phyloP scores from a whole-genome alignment of 2,329 filamentous ascomycete genomes.

The Hyphodiscus sp. region DNA sequence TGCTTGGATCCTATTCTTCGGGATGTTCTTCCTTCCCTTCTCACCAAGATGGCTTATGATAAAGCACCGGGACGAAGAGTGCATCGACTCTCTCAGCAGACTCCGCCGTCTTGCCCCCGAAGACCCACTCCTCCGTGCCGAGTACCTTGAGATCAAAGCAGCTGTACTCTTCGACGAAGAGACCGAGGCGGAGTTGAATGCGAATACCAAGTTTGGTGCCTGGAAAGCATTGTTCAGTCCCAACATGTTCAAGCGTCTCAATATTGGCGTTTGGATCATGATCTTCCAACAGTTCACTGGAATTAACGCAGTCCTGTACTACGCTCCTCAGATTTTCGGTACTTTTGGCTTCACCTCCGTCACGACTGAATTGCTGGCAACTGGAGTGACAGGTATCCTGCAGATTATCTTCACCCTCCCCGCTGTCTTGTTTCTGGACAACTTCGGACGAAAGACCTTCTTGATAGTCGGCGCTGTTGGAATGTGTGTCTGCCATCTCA shows the following conservation, averaged over 20 bases:
- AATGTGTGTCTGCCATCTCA: slow-evolving; percentile 60
- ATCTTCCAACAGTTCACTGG: slow-evolving; percentile 53
- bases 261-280: slow-evolving; percentile 45
- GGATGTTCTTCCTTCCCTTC: slow-evolving; percentile 42
- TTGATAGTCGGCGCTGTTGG: slow-evolving; percentile 58
- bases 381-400: slow-evolving; percentile 62
- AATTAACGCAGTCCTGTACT: slow-evolving; percentile 41
- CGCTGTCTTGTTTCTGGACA: slow-evolving; percentile 58
- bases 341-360: slow-evolving; percentile 36
- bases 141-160: slow-evolving; percentile 43
- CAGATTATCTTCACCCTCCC: slow-evolving; percentile 62
- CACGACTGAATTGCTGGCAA: slow-evolving; percentile 52
- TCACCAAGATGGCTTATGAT: slow-evolving; percentile 32
- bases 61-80: slow-evolving; percentile 41
- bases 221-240: slow-evolving; percentile 45
- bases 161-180: slow-evolving; percentile 28
- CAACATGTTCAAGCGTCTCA: slow-evolving; percentile 41
- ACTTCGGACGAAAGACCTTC: slow-evolving; percentile 55
- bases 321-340: slow-evolving; percentile 49
- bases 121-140: slow-evolving; percentile 44
- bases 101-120: slow-evolving; percentile 42
- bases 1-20: slow-evolving; percentile 29
- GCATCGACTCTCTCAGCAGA: slow-evolving; percentile 41
- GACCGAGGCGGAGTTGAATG: slow-evolving; percentile 35
- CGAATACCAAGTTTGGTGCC: slow-evolving; percentile 38